Conservation (phyloP, 1,284 basidiomycete genomes). For the Trametes hirsuta region DNA sequence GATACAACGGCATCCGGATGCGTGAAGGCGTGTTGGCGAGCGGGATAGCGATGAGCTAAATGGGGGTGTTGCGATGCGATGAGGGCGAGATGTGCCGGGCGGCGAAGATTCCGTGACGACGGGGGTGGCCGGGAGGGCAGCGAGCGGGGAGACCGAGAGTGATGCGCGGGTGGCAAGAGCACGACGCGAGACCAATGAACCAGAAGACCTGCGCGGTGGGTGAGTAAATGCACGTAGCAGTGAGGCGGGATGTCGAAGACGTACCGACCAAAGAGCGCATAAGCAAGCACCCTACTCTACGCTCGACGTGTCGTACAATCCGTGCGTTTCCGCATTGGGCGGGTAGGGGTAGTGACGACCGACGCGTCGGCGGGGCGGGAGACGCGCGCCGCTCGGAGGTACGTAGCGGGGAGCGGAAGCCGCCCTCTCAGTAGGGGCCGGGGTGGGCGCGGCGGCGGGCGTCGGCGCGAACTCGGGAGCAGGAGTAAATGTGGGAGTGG, state of each 20-base stretch:
- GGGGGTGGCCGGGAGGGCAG: too few species aligned
- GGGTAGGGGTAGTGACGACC: slow-evolving; percentile 1
- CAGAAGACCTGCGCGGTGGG: background rate
- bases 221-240: background rate
- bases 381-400: slow-evolving; percentile 14
- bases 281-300: background rate
- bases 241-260: background rate
- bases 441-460: background rate
- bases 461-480: background rate
- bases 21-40: background rate
- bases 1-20: background rate
- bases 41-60: background rate
- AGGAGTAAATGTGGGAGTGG: too few species aligned
- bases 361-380: slow-evolving; percentile 13
- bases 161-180: too few species aligned
- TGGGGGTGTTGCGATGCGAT: too few species aligned
- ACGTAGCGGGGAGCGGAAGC: slow-evolving; percentile 1
- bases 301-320: too few species aligned
- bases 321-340: background rate
- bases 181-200: background rate
- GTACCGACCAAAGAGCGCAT: background rate
- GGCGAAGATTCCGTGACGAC: too few species aligned
- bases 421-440: background rate
- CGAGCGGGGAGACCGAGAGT: too few species aligned
- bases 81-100: too few species aligned